A percentile compares a stretch with the other conserved stretches of the same genome.
Conservation (phyloP, 768 basidiomycete genomes). For the Strobilomyces dryophilus region DNA sequence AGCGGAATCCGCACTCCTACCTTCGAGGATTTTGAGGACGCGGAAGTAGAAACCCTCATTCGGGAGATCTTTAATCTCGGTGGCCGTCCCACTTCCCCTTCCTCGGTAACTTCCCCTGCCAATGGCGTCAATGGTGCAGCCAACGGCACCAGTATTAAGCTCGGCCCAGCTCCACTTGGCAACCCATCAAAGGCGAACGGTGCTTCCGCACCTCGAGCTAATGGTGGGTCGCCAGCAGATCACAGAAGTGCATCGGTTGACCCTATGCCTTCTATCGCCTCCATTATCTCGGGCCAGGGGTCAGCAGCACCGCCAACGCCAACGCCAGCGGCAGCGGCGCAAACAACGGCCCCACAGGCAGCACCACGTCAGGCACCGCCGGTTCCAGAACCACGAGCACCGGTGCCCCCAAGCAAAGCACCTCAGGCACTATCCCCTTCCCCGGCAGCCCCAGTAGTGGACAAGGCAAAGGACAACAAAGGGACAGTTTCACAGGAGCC, state of each 20-base stretch:
- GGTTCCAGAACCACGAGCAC: background rate
- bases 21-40: conserved; percentile 30
- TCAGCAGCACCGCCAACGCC: background rate
- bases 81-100: conserved; percentile 25
- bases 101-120: conserved; percentile 3
- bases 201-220: conserved; percentile 18
- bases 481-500: background rate
- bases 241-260: conserved; percentile 21
- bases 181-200: conserved; percentile 21
- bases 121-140: conserved; percentile 10
- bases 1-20: conserved; percentile 30
- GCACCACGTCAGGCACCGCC: background rate
- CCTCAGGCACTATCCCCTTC: background rate
- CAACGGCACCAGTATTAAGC: conserved; percentile 14
- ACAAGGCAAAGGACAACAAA: conserved; percentile 10
- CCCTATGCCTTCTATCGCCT: conserved; percentile 15
- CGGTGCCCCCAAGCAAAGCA: background rate
- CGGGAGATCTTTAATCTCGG: conserved; percentile 28
- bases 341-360: background rate
- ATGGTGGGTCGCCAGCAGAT: conserved; percentile 31
- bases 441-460: background rate
- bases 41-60: conserved; percentile 23
- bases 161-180: conserved; percentile 16
- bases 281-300: conserved; percentile 14
- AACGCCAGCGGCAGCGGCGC: background rate